Evolutionary conservation across 495 filamentous ascomycete species (phyloP).

Genomic region (Oidiodendron maius): DNA sequence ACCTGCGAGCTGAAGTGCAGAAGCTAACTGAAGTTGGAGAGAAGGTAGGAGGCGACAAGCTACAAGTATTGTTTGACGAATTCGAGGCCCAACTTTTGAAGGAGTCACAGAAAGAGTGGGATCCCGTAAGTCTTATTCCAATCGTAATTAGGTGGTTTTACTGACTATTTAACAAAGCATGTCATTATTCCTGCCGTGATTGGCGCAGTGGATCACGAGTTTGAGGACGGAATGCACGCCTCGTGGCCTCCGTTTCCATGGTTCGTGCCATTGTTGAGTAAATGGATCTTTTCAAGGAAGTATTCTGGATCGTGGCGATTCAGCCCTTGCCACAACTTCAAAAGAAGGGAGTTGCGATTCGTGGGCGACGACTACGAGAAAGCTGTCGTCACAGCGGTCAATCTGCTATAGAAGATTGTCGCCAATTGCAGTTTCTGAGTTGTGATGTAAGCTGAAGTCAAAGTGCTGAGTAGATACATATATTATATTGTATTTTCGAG

Average conservation of each 20-base stretch:
- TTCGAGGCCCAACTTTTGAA: conserved; percentile 3
- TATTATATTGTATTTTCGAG: no score
- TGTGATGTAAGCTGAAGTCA: no score
- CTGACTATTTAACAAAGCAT: conserved; percentile 5
- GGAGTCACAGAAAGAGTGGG: conserved; percentile 4
- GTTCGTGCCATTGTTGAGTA: conserved; percentile 8
- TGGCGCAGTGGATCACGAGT: conserved; percentile 8
- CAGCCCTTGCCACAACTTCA: no score
- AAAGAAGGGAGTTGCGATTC: no score
- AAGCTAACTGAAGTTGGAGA: conserved; percentile 23
- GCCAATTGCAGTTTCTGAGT: no score
- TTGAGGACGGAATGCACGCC: conserved; percentile 10
- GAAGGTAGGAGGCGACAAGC: conserved; percentile 14
- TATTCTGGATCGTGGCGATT: conserved; percentile 14
- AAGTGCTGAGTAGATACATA: no score
- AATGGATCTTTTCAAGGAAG: conserved; percentile 4
- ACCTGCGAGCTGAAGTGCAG: conserved; percentile 35
- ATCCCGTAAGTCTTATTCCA: neutral
- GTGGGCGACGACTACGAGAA: no score
- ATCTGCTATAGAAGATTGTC: no score
- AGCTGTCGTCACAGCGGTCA: no score
- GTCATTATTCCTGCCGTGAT: conserved; percentile 1
- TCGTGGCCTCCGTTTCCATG: conserved; percentile 9
- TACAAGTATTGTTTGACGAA: conserved; percentile 33
- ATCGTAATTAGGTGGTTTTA: neutral